Conservation (phyloP, 371 early-diverging fungal species). For the Mortierella sp. region DNA sequence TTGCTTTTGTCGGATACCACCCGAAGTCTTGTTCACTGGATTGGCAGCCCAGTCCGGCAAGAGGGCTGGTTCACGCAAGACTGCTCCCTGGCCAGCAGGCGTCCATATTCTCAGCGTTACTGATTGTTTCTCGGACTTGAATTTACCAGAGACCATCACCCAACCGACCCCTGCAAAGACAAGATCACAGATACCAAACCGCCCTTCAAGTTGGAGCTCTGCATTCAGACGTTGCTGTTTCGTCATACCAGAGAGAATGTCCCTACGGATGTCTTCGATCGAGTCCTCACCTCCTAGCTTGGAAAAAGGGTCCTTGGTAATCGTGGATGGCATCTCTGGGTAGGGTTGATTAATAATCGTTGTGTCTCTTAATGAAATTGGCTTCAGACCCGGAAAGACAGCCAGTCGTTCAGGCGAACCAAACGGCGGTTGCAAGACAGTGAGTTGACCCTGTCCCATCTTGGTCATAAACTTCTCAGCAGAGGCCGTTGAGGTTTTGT, state of each 20-base stretch:
- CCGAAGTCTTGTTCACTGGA: constrained; percentile 34
- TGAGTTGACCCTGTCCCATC: constrained; percentile 26
- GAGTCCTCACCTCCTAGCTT: constrained; percentile 12
- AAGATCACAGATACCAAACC: constrained; percentile 42
- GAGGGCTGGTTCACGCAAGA: constrained; percentile 24
- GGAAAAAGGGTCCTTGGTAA: constrained; percentile 12
- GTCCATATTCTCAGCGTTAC: constrained; percentile 42
- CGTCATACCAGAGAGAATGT: background rate
- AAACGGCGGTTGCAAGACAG: constrained; percentile 45
- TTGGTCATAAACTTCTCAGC: constrained; percentile 33
- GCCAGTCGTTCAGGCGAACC: constrained; percentile 33
- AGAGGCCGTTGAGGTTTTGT: constrained; percentile 36
- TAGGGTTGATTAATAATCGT: constrained; percentile 29
- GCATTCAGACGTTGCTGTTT: constrained; percentile 14
- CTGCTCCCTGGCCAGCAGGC: constrained; percentile 37
- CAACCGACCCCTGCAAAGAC: constrained; percentile 52
- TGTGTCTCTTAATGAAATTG: constrained; percentile 19
- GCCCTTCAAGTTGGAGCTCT: constrained; percentile 20
- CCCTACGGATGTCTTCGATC: background rate
- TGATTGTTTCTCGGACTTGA: constrained; percentile 20
- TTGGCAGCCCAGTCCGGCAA: constrained; percentile 36
- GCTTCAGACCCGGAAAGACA: constrained; percentile 31
- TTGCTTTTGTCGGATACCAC: constrained; percentile 39
- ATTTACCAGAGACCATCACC: constrained; percentile 51
- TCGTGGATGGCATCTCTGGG: background rate